Conservation (phyloP, 1,139 yeast genomes). For the Yamadazyma songkhlaensis region DNA sequence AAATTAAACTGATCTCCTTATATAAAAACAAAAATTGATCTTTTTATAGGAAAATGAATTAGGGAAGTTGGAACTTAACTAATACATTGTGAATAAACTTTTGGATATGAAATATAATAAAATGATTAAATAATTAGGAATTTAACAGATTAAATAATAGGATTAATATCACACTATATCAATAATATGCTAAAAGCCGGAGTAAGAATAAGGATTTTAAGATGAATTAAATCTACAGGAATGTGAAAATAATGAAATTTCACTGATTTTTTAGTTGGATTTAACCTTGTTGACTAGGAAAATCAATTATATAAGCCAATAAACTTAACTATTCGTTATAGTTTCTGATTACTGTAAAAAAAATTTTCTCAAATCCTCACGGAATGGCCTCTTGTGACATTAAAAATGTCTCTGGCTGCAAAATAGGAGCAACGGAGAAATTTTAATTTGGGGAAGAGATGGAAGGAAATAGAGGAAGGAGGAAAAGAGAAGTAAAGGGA, state of each 20-base stretch:
- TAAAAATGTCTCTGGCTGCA: constrained; percentile 6
- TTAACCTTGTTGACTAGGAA: too few relatives aligned
- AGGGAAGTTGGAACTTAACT: background rate
- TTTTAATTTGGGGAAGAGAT: too few relatives aligned
- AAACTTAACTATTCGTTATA: background rate
- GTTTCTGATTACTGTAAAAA: constrained; percentile 1
- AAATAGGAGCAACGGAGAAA: constrained; percentile 1
- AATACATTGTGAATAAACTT: background rate
- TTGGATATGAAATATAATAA: background rate
- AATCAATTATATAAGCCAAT: too few relatives aligned
- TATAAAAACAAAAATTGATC: too few relatives aligned
- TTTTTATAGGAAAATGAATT: too few relatives aligned
- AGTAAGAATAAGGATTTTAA: background rate
- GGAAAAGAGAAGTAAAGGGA: too few relatives aligned
- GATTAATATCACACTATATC: background rate
- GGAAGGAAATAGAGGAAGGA: background rate
- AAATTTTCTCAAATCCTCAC: constrained; percentile 1
- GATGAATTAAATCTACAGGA: too few relatives aligned
- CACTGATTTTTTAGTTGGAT: too few relatives aligned
- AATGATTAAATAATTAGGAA: too few relatives aligned
- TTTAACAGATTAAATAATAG: background rate
- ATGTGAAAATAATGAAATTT: too few relatives aligned
- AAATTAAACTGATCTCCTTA: too few relatives aligned
- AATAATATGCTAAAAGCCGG: background rate
- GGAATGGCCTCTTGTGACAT: constrained; percentile 8